Evolutionary conservation across 441 rosid species (phyloP).

Genomic region (Melastoma candidum): DNA sequence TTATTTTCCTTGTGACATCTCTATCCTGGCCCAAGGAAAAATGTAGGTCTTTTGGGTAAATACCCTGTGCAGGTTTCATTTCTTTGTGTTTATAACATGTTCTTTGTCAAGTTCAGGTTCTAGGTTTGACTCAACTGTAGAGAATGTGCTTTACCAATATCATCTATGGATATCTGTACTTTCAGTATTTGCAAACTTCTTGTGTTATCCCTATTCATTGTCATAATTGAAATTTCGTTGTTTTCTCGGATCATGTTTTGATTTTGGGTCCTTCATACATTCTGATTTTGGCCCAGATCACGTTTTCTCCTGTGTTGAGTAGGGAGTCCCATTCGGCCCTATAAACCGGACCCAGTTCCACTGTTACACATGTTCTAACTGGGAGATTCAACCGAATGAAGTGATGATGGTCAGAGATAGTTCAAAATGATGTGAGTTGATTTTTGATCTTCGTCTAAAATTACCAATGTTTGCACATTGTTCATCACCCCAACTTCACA

Average conservation of each 20-base stretch:
- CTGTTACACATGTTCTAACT: slow-evolving; percentile 70
- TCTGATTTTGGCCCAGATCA: slow-evolving; percentile 27
- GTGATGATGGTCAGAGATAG: slow-evolving; percentile 96
- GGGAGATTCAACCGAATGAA: slow-evolving; percentile 73
- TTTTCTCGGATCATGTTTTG: background rate
- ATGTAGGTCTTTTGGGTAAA: too few relatives aligned
- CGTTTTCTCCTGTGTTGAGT: slow-evolving; percentile 81
- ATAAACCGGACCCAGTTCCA: slow-evolving; percentile 88
- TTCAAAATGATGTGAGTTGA: slow-evolving; percentile 72
- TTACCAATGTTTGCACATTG: background rate
- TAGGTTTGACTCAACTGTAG: too few relatives aligned
- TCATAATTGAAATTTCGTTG: background rate
- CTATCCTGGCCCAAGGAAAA: too few relatives aligned
- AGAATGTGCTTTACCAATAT: too few relatives aligned
- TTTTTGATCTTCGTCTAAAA: background rate
- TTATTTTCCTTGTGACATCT: background rate
- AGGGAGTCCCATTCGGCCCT: slow-evolving; percentile 78
- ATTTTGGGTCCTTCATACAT: too few relatives aligned
- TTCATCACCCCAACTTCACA: too few relatives aligned
- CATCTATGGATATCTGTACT: too few relatives aligned
- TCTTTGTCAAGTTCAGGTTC: too few relatives aligned
- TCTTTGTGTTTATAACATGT: too few relatives aligned
- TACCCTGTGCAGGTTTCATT: too few relatives aligned
- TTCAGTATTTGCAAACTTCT: too few relatives aligned
- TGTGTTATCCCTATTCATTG: too few relatives aligned